Percentiles rank a stretch among this genome's conserved stretches.
phyloP scores from a whole-genome alignment of 2,329 filamentous ascomycete species.

The Diplodia scrobiculata region DNA sequence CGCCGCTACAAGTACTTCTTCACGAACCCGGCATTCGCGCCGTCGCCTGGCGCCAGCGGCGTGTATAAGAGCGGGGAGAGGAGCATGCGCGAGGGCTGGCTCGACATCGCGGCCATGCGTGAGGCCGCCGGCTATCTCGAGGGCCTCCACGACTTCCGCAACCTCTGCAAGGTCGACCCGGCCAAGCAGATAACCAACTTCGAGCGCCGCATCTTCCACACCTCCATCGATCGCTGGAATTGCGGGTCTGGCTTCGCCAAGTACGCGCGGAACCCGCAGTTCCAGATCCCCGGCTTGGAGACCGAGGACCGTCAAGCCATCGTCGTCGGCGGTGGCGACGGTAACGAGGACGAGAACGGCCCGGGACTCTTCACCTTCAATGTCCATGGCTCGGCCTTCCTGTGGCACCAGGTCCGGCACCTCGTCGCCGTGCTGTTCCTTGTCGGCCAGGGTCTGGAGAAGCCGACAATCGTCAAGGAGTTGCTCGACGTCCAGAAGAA shows the following conservation, averaged over 20 bases:
- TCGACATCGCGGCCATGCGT: slow-evolving; percentile 86
- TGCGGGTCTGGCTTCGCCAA: slow-evolving; percentile 25
- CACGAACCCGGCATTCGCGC: slow-evolving; percentile 84
- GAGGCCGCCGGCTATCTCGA: slow-evolving; percentile 76
- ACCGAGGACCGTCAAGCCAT: slow-evolving; percentile 26
- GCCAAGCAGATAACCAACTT: slow-evolving; percentile 89
- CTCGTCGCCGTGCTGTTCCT: slow-evolving; percentile 93
- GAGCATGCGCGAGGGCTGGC: slow-evolving; percentile 62
- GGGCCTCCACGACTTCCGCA: slow-evolving; percentile 90
- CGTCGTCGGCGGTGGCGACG: slow-evolving; percentile 28
- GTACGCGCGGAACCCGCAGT: slow-evolving; percentile 3
- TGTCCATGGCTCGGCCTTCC: slow-evolving; percentile 85
- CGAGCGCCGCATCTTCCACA: slow-evolving; percentile 73
- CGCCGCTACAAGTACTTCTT: slow-evolving; percentile 96
- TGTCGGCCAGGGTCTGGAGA: slow-evolving; percentile 83
- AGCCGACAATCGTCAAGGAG: slow-evolving; percentile 69
- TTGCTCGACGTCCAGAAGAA: slow-evolving; percentile 72
- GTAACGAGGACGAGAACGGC: slow-evolving; percentile 16
- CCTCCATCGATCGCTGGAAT: slow-evolving; percentile 63
- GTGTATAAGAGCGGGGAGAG: slow-evolving; percentile 44
- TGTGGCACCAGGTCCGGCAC: slow-evolving; percentile 97
- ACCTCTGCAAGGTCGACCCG: slow-evolving; percentile 92
- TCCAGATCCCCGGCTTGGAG: slow-evolving; percentile 33
- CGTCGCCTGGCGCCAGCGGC: slow-evolving; percentile 60
- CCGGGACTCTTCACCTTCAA: slow-evolving; percentile 82